Percentiles rank a stretch among this genome's conserved stretches.
phyloP scores from a whole-genome alignment of 441 rosid species.

The Gossypium gossypioides region DNA sequence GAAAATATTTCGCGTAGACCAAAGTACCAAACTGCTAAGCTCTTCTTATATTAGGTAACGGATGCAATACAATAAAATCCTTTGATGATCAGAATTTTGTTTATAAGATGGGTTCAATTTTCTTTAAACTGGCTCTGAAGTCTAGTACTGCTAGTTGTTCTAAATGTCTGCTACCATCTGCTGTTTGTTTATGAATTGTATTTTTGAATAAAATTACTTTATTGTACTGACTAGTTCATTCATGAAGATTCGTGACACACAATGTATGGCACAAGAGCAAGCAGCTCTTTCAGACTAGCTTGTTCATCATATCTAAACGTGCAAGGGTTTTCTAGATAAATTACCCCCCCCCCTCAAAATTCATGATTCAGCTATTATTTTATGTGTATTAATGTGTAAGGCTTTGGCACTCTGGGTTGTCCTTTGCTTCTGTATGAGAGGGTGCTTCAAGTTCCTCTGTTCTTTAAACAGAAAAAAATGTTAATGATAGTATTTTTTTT shows the following conservation, averaged over 20 bases:
- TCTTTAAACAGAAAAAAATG: not conserved
- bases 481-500: not conserved
- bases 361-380: not conserved
- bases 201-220: not conserved
- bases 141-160: not conserved
- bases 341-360: not conserved
- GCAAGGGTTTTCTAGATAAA: not conserved
- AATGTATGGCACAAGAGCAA: not conserved
- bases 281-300: not conserved
- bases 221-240: not conserved
- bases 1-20: not conserved
- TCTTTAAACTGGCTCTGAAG: not conserved
- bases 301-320: not conserved
- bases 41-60: not conserved
- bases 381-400: not conserved
- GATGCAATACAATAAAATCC: not conserved
- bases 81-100: not conserved
- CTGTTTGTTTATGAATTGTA: not conserved
- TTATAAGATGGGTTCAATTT: not conserved
- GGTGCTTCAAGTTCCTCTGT: not conserved
- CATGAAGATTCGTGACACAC: not conserved
- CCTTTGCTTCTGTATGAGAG: not conserved
- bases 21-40: not conserved
- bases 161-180: not conserved
- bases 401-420: not conserved